phyloP scores from a whole-genome alignment of 177 flowering plant species.

The Telopea speciosissima region DNA sequence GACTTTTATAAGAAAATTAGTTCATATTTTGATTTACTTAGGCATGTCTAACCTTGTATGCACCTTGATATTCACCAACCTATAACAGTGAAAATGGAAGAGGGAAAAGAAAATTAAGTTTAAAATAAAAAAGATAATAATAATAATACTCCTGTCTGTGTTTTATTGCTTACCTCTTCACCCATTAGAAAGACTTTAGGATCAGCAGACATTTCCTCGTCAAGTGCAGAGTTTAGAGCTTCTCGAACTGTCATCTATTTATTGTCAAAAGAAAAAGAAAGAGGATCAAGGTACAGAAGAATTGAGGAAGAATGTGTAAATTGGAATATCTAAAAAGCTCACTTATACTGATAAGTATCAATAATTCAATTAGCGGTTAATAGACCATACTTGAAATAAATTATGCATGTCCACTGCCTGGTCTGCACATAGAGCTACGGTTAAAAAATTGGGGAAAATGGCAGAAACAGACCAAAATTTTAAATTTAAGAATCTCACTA shows the following conservation, averaged over 20 bases:
- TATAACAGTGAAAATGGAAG: slow-evolving; percentile 10
- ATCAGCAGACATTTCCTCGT: slow-evolving; percentile 62
- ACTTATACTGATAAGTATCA: too few species aligned
- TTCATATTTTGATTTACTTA: not conserved
- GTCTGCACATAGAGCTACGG: too few species aligned
- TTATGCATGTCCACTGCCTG: too few species aligned
- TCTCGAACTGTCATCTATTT: slow-evolving; percentile 49
- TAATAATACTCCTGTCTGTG: not conserved
- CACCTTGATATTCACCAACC: slow-evolving; percentile 63
- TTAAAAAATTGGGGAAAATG: too few species aligned
- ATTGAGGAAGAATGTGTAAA: not conserved
- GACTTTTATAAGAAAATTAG: not conserved
- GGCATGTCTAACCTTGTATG: slow-evolving; percentile 44
- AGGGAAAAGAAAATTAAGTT: not conserved
- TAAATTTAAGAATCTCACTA: too few species aligned
- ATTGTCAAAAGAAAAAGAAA: not conserved
- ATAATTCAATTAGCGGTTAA: too few species aligned
- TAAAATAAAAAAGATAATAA: not conserved
- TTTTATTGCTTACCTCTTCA: slow-evolving; percentile 36
- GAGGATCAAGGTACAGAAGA: not conserved
- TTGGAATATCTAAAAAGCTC: not conserved
- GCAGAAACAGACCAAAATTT: too few species aligned
- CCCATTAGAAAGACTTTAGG: slow-evolving; percentile 50
- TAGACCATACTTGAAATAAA: too few species aligned
- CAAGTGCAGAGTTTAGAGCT: slow-evolving; percentile 53